Evolutionary conservation across 306 rosid species (phyloP).

Genomic region (Bauhinia variegata): DNA sequence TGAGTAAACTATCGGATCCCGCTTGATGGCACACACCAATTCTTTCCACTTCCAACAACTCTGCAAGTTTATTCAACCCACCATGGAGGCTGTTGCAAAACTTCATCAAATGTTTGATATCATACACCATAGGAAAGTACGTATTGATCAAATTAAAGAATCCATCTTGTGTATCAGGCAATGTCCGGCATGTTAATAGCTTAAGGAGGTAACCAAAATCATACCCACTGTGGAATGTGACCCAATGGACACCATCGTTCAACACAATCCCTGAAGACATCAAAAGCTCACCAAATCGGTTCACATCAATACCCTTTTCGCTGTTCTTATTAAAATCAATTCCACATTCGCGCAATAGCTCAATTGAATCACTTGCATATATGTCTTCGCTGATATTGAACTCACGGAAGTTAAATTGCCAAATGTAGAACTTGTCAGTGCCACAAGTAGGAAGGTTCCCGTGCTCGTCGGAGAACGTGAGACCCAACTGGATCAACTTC

Average conservation of each 20-base stretch:
- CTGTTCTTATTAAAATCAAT: conserved; percentile 73
- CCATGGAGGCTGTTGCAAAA: conserved; percentile 77
- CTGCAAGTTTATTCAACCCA: conserved; percentile 71
- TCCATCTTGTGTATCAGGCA: conserved; percentile 55
- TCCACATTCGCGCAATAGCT: conserved; percentile 64
- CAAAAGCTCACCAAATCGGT: conserved; percentile 64
- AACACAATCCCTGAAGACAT: conserved; percentile 71
- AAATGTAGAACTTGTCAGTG: conserved; percentile 53
- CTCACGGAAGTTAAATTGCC: conserved; percentile 79
- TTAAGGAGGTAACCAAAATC: conserved; percentile 75
- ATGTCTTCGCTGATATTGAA: conserved; percentile 60
- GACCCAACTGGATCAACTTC: conserved; percentile 72
- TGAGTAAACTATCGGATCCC: conserved; percentile 71
- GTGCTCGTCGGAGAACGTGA: conserved; percentile 63
- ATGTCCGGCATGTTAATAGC: conserved; percentile 57
- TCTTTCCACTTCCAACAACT: conserved; percentile 68
- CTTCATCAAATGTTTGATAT: conserved; percentile 78
- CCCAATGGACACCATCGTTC: conserved; percentile 57
- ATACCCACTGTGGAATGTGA: conserved; percentile 69
- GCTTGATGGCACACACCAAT: conserved; percentile 75
- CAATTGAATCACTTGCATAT: conserved; percentile 67
- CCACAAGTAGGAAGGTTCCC: conserved; percentile 67
- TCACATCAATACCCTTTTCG: conserved; percentile 70
- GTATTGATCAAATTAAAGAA: conserved; percentile 61
- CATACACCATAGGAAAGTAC: conserved; percentile 63